These are phyloP conservation scores for Chytridiales sp. DNA, from an alignment of 371 early-diverging fungal genomes.

Conservation along the genomic window DNA sequence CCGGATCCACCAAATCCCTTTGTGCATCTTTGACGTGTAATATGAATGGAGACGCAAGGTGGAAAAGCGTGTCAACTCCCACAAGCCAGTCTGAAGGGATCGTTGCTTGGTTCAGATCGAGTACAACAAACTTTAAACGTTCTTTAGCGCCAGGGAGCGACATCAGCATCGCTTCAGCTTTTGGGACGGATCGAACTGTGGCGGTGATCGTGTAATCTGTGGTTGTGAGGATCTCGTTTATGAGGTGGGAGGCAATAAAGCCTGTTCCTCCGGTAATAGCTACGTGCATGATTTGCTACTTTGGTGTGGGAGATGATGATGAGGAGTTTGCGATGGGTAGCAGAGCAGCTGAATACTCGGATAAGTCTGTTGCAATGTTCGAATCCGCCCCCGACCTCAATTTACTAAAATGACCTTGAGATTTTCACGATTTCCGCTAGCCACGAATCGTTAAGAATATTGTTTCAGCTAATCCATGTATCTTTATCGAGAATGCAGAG, in stretches of 20 bases:
- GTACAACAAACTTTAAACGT: conserved; percentile 16
- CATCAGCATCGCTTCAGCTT: no score
- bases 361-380: no score
- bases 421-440: no score
- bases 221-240: conserved; percentile 17
- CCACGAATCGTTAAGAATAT: no score
- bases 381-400: no score
- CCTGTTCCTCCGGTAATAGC: conserved; percentile 27
- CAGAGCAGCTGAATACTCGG: no score
- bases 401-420: no score
- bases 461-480: no score
- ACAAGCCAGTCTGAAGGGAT: conserved; percentile 14
- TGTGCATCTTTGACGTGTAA: conserved; percentile 15
- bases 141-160: conserved; percentile 12
- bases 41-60: conserved; percentile 24
- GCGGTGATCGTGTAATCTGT: conserved; percentile 19
- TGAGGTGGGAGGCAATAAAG: conserved; percentile 29
- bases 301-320: no score
- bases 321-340: no score
- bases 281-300: no score
- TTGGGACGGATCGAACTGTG: conserved; percentile 25
- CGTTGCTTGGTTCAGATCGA: conserved; percentile 14
- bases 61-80: conserved; percentile 16
- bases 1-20: conserved; percentile 24
- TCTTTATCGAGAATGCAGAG: no score